Evolutionary conservation across 768 basidiomycete species (phyloP), one percentile per base, ranked within the genome.

Genomic region (Melanogaster broomeanus): DNA sequence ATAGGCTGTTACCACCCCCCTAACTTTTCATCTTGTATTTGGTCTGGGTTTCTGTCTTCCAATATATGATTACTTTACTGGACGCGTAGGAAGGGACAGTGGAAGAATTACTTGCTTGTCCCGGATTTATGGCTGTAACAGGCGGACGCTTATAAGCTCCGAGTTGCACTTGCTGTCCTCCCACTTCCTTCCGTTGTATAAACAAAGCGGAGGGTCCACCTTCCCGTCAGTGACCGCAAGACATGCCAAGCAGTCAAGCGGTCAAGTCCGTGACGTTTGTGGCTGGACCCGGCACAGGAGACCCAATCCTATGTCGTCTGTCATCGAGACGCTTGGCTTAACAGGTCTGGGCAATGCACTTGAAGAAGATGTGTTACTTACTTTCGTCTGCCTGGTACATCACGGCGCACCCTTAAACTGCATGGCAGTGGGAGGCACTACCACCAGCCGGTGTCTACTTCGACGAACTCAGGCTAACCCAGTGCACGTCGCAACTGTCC

Each of bases 351-450:
- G n/a, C n/a, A n/a, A n/a, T n/a, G n/a, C n/a, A n/a, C n/a, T 6
- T 18, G 21, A 30, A 4, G 22, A 34, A 42, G n/a, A 42, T 11
- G 28, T 19, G n/a, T 7, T 30, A 22, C 48, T 61, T n/a, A 60
- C 43, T 7, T 3, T 12, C 25, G 9, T 51, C 1, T 28, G 27
- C 10, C 45, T 44, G 44, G 16, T 57, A 84, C n/a, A n/a, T n/a
- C n/a, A n/a, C n/a, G 84, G 65, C 68, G 12, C 85, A 85, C 63
- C 82, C 84, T n/a, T n/a, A n/a, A 1, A 72, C 85, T 24, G 75
- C 83, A 11, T 90, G 89, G 89, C 89, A 91, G 64, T n/a, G n/a
- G n/a, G n/a, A n/a, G n/a, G n/a, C n/a, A n/a, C 71, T 89, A 6
- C 74, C 78, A 24, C 52, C 91, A 7, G 88, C 89, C 47, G 83